Percentiles rank a stretch among this genome's conserved stretches.
phyloP scores from a whole-genome alignment of 495 filamentous ascomycete species.

The Penicillium paradoxum region DNA sequence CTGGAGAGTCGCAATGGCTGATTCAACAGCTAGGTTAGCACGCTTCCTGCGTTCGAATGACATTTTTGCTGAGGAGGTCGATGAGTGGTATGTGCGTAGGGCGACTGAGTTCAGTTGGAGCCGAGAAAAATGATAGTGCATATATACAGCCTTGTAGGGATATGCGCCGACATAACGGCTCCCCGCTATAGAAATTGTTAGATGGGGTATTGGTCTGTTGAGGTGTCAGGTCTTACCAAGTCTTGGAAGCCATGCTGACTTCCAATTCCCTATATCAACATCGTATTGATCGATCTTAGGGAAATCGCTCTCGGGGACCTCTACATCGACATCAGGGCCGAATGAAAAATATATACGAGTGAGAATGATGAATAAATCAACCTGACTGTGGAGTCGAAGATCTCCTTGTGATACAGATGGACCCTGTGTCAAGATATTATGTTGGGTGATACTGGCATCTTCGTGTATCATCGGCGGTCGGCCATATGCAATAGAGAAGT shows the following conservation, averaged over 20 bases:
- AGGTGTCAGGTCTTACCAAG: constrained; percentile 31
- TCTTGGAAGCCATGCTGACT: constrained; percentile 45
- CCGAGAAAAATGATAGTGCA: constrained; percentile 52
- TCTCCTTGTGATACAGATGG: constrained; percentile 46
- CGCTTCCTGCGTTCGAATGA: constrained; percentile 49
- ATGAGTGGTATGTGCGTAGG: constrained; percentile 49
- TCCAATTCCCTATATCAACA: constrained; percentile 41
- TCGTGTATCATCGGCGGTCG: constrained; percentile 53
- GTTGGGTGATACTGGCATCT: constrained; percentile 46
- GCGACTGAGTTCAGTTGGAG: constrained; percentile 56
- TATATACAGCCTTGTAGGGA: constrained; percentile 47
- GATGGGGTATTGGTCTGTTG: too few relatives aligned
- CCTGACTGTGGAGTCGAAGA: constrained; percentile 51
- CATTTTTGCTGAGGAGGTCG: constrained; percentile 43
- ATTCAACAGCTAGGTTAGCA: constrained; percentile 51
- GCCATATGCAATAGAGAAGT: constrained; percentile 52
- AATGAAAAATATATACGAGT: constrained; percentile 54
- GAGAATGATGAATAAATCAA: constrained; percentile 55
- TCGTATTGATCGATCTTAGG: constrained; percentile 42
- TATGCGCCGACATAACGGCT: constrained; percentile 50
- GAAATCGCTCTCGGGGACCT: constrained; percentile 45
- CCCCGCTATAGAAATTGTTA: constrained; percentile 24
- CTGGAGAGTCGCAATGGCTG: constrained; percentile 47
- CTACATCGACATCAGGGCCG: constrained; percentile 53
- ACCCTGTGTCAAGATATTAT: constrained; percentile 44